Conservation (phyloP, 352 stramenopile genomes). For the Phytopythium cucurbitacearum region DNA sequence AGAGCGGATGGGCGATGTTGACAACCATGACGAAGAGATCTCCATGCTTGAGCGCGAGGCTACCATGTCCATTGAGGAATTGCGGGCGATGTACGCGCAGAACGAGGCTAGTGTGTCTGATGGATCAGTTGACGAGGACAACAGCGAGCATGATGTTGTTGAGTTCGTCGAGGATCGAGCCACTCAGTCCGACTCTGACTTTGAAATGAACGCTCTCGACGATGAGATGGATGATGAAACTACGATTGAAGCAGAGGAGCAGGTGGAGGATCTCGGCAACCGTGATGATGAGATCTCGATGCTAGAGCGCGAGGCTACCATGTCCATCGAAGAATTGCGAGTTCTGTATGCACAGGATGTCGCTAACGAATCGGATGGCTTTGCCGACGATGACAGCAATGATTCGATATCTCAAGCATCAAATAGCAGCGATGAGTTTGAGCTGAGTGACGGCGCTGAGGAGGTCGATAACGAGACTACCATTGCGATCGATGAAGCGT, state of each 20-base stretch:
- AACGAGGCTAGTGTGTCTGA: constrained; percentile 2
- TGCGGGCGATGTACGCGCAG: constrained; percentile 59
- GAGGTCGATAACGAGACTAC: constrained; percentile 89
- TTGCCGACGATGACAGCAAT: not conserved
- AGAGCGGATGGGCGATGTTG: constrained; percentile 8
- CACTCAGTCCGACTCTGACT: constrained; percentile 36
- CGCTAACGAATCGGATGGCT: constrained; percentile 1
- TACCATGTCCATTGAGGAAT: constrained; percentile 78
- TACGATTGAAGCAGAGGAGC: constrained; percentile 86
- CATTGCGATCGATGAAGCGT: constrained; percentile 83
- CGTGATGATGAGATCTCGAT: constrained; percentile 78
- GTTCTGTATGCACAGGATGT: constrained; percentile 30
- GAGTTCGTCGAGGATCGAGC: constrained; percentile 1
- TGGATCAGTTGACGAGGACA: constrained; percentile 16
- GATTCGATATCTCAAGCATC: not conserved
- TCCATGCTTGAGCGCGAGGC: constrained; percentile 61
- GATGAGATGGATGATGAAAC: constrained; percentile 82
- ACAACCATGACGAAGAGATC: constrained; percentile 45
- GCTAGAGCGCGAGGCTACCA: constrained; percentile 86
- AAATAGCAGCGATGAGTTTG: constrained; percentile 21
- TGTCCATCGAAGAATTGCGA: constrained; percentile 88
- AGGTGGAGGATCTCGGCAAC: constrained; percentile 19
- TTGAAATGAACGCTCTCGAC: constrained; percentile 10
- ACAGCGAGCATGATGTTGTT: constrained; percentile 16
- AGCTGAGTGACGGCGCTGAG: constrained; percentile 12